Conservation (phyloP, 805 yeast genomes). For the Yarrowia phangngaensis region DNA sequence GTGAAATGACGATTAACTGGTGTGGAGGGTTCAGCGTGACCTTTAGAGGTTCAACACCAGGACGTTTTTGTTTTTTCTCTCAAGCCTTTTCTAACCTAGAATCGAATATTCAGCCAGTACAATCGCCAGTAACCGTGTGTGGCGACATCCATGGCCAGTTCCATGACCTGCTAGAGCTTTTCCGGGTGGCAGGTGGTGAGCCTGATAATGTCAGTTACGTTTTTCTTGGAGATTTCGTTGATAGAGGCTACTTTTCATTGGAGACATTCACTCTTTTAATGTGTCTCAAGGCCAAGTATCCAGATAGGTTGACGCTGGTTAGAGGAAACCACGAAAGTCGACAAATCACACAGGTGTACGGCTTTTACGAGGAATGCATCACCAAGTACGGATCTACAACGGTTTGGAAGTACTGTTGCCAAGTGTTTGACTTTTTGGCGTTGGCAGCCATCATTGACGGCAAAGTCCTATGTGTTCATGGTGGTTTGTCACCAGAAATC, state of each 20-base stretch:
- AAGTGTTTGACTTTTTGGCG: conserved; percentile 89
- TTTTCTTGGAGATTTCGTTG: conserved; percentile 94
- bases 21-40: neutral
- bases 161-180: conserved; percentile 86
- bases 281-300: conserved; percentile 88
- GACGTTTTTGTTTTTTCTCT: neutral
- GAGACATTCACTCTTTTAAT: conserved; percentile 91
- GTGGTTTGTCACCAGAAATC: conserved; percentile 95
- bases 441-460: conserved; percentile 96
- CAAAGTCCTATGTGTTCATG: conserved; percentile 90
- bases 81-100: conserved; percentile 42
- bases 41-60: neutral
- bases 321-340: conserved; percentile 98
- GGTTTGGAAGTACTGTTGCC: conserved; percentile 95
- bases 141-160: conserved; percentile 97
- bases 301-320: conserved; percentile 80
- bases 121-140: conserved; percentile 90
- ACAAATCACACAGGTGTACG: conserved; percentile 98
- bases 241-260: conserved; percentile 91
- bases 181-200: conserved; percentile 87
- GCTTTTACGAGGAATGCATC: conserved; percentile 93
- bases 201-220: conserved; percentile 80
- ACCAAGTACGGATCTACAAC: conserved; percentile 91
- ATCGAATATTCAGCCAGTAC: conserved; percentile 89
- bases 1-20: conserved; percentile 20